Evolutionary conservation across 2,329 filamentous ascomycete genomes (phyloP), one percentile per base, ranked within the genome.

Genomic region (Domatiomyces globalis): DNA sequence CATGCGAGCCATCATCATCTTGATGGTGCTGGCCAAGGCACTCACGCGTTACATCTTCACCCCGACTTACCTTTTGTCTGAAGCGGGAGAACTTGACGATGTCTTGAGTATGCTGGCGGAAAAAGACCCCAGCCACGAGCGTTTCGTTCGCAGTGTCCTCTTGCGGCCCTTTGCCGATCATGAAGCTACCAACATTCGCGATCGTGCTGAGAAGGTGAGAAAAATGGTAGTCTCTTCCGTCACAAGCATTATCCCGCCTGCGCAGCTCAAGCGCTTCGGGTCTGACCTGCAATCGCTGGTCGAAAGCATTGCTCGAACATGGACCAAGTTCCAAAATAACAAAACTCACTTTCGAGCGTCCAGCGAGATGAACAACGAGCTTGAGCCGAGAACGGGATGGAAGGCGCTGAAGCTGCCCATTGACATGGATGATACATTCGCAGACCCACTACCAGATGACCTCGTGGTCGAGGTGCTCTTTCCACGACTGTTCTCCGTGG

Each of bases 31-130:
- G 8, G 51, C 48, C 9, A 46, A 53, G 39, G 42, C 51, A 8
- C 18, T 55, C 43, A 49, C 49, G 42, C 51, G 53, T 15, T 49
- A 55, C 51, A 49, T 55, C n/a, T 33, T 55, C 19, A 55, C 51
- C 12, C 51, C 54, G 15, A 53, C 50, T 12, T 55, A 55, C 44
- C 45, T 55, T 25, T 33, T 55, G 19, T 51, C 52, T 36, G 46
- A 55, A 15, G 52, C 50, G 9, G 49, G 51, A 19, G 52, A 54
- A 4, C 19, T 54, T 6, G 64, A 64, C 47, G 67, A 65, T 52
- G 83, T 85, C 49, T 86, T 83, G 25, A 85, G 82, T 52, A 79
- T 80, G 54, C 82, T 86, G 76, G 86, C 82, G n/a, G 75, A 79
- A 59, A 69, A 49, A 15, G 46, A 43, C 43, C 53, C 22, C 29